Percentiles rank a stretch among this genome's conserved stretches.
These are phyloP conservation scores for Paramecium bursaria DNA, from an alignment of 73 alveolate species.

Conservation along the genomic window DNA sequence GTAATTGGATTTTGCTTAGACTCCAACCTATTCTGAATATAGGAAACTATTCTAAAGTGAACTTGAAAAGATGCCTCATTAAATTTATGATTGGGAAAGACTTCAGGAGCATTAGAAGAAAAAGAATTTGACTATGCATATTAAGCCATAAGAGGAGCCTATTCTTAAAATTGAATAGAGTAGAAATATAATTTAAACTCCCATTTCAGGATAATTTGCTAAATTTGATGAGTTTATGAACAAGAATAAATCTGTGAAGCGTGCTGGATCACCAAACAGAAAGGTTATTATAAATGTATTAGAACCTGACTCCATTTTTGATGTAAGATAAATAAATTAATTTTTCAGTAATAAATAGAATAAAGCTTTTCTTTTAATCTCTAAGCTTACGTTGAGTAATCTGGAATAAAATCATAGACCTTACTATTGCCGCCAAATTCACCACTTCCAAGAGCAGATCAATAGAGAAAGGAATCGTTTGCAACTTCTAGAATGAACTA, in stretches of 20 bases:
- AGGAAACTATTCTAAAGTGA: conserved; percentile 37
- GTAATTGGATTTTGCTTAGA: conserved; percentile 14
- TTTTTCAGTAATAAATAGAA: background rate
- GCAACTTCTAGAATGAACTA: conserved; percentile 31
- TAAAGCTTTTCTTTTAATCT: background rate
- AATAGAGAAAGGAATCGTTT: background rate
- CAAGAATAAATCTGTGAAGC: background rate
- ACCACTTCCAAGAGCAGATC: background rate
- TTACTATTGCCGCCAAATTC: conserved; percentile 24
- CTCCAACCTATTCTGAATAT: conserved; percentile 51
- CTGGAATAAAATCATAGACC: background rate
- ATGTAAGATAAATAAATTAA: background rate
- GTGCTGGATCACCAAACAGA: conserved; percentile 8
- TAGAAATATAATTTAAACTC: background rate
- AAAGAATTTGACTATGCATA: conserved; percentile 47
- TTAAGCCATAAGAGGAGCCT: conserved; percentile 37
- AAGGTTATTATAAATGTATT: conserved; percentile 8
- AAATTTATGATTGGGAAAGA: conserved; percentile 44
- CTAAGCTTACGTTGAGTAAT: background rate
- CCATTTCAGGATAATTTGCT: conserved; percentile 4
- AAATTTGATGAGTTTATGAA: conserved; percentile 41
- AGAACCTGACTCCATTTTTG: background rate
- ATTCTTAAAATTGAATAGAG: background rate
- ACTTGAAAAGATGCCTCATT: conserved; percentile 9
- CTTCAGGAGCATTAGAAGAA: background rate